These are phyloP conservation scores for Plasmodium relictum DNA, from an alignment of 169 alveolate genomes.

Conservation along the genomic window DNA sequence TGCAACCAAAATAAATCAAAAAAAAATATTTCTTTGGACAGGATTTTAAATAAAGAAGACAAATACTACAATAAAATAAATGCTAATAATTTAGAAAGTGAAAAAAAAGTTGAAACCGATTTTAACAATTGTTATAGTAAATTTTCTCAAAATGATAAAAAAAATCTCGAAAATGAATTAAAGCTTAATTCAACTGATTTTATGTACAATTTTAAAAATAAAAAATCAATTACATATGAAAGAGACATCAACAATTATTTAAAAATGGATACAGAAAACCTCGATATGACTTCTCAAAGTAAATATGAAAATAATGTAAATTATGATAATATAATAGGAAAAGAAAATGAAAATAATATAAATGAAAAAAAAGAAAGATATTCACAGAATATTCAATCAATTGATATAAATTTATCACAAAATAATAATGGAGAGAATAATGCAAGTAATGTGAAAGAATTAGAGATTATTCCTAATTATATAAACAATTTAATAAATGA, in stretches of 20 bases:
- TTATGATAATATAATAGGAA: background rate
- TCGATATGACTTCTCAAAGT: too few relatives aligned
- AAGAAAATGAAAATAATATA: background rate
- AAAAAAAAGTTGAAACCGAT: background rate
- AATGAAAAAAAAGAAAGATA: background rate
- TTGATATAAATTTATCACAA: too few relatives aligned
- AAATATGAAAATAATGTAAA: too few relatives aligned
- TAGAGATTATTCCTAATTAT: constrained; percentile 12
- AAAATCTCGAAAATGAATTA: too few relatives aligned
- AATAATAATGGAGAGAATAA: background rate
- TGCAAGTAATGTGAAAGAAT: constrained; percentile 5
- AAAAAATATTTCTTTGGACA: background rate
- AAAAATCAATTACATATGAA: too few relatives aligned
- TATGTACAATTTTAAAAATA: too few relatives aligned
- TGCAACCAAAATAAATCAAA: too few relatives aligned
- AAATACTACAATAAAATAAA: constrained; percentile 1
- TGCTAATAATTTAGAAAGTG: background rate
- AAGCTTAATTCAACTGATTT: too few relatives aligned
- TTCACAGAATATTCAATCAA: background rate
- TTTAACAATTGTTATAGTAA: too few relatives aligned
- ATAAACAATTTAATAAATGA: constrained; percentile 65
- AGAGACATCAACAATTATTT: too few relatives aligned
- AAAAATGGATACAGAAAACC: too few relatives aligned
- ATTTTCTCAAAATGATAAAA: too few relatives aligned
- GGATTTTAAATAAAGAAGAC: background rate